phyloP scores from a whole-genome alignment of 1,284 basidiomycete species.

The Ceratobasidium sp. region DNA sequence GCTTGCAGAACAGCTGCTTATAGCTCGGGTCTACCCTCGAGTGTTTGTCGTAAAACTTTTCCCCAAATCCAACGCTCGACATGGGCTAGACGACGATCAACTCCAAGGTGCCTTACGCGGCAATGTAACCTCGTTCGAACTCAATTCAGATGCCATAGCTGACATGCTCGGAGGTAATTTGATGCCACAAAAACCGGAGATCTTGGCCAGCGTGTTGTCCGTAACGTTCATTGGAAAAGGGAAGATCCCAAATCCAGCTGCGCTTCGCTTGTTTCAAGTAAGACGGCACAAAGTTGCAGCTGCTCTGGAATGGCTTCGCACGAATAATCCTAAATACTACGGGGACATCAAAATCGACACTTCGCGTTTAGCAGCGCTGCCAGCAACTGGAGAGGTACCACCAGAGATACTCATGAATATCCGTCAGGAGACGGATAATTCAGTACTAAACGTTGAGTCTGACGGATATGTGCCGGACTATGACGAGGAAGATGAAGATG shows the following conservation, averaged over 20 bases:
- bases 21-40: conserved; percentile 53
- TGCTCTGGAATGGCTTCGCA: conserved; percentile 50
- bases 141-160: conserved; percentile 53
- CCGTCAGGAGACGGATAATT: not conserved
- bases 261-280: conserved; percentile 55
- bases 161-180: conserved; percentile 56
- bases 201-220: conserved; percentile 57
- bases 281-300: conserved; percentile 49
- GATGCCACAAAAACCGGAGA: conserved; percentile 56
- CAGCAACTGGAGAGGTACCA: conserved; percentile 43
- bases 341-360: conserved; percentile 22
- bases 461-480: conserved; percentile 22
- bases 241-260: conserved; percentile 53
- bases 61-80: conserved; percentile 51
- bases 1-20: conserved; percentile 55
- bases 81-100: not conserved
- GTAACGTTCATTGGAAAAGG: conserved; percentile 58
- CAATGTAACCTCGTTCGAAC: conserved; percentile 57
- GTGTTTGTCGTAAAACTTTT: conserved; percentile 59
- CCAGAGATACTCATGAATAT: conserved; percentile 19
- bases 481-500: not conserved
- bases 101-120: conserved; percentile 57
- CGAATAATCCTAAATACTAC: conserved; percentile 28
- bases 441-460: conserved; percentile 7
- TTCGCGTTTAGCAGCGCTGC: conserved; percentile 3